These are phyloP conservation scores for Fraxinus sp. DNA, from an alignment of 305 asterid genomes.

Conservation along the genomic window DNA sequence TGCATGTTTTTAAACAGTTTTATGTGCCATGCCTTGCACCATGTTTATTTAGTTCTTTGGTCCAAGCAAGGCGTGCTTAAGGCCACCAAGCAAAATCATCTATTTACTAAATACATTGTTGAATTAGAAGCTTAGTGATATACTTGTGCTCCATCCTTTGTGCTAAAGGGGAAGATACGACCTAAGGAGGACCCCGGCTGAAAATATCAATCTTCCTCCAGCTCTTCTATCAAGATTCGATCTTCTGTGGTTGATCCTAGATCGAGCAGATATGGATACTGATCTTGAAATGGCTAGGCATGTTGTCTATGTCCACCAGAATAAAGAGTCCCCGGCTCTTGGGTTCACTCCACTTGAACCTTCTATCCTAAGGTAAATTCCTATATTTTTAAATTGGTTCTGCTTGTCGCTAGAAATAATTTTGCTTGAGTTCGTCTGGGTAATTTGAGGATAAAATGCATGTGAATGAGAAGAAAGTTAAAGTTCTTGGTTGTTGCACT, in stretches of 20 bases:
- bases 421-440: constrained; percentile 1
- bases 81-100: not conserved
- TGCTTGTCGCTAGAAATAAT: constrained; percentile 5
- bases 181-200: constrained; percentile 92
- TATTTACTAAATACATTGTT: not conserved
- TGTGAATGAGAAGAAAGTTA: not conserved
- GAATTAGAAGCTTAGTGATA: constrained; percentile 10
- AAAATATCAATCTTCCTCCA: constrained; percentile 95
- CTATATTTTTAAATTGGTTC: constrained; percentile 2
- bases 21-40: not conserved
- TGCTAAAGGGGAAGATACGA: constrained; percentile 89
- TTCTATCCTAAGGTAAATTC: constrained; percentile 75
- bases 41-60: not conserved
- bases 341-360: constrained; percentile 97
- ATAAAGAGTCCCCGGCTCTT: constrained; percentile 91
- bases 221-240: constrained; percentile 98
- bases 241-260: constrained; percentile 93
- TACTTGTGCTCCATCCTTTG: constrained; percentile 1
- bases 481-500: not conserved
- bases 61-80: not conserved
- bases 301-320: constrained; percentile 93
- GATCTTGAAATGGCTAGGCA: constrained; percentile 99
- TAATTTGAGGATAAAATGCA: not conserved
- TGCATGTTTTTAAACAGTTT: not conserved
- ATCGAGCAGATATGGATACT: constrained; percentile 94